Percentiles rank a stretch among this genome's conserved stretches.
Evolutionary conservation across 164 flowering plant genomes (phyloP).

Genomic region (Sedum album): DNA sequence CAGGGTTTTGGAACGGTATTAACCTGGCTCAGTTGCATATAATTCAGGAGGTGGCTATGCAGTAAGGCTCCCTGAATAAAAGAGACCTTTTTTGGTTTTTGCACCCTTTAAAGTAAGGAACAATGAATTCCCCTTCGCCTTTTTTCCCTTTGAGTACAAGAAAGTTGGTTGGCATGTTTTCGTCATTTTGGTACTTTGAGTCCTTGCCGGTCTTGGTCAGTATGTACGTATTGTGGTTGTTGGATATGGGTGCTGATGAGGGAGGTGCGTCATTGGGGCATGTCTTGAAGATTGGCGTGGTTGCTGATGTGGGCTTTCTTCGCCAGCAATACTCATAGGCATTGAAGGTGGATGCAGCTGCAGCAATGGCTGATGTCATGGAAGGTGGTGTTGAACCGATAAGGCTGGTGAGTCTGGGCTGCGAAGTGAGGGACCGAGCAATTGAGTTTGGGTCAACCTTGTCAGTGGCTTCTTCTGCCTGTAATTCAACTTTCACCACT

Average conservation of each 20-base stretch:
- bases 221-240: slow-evolving; percentile 1
- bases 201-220: neutral
- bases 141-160: neutral
- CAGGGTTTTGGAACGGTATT: neutral
- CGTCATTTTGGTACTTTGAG: neutral
- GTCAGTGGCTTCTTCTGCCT: slow-evolving; percentile 13
- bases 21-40: neutral
- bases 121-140: neutral
- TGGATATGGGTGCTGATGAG: slow-evolving; percentile 7
- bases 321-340: slow-evolving; percentile 3
- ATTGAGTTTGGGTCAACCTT: slow-evolving; percentile 22
- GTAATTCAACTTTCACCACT: slow-evolving; percentile 13
- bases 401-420: slow-evolving; percentile 14
- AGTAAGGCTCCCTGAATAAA: neutral
- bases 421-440: slow-evolving; percentile 20
- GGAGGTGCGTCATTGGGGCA: slow-evolving; percentile 21
- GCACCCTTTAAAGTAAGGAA: slow-evolving; percentile 7
- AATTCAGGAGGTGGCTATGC: slow-evolving; percentile 10
- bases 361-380: slow-evolving; percentile 10
- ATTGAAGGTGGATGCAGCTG: slow-evolving; percentile 12
- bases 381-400: slow-evolving; percentile 14
- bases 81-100: slow-evolving; percentile 3
- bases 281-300: slow-evolving; percentile 32
- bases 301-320: slow-evolving; percentile 1
- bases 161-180: neutral